Base-by-base conservation (phyloP, 2,329 filamentous ascomycete species). In the Monilinia laxa region DNA sequence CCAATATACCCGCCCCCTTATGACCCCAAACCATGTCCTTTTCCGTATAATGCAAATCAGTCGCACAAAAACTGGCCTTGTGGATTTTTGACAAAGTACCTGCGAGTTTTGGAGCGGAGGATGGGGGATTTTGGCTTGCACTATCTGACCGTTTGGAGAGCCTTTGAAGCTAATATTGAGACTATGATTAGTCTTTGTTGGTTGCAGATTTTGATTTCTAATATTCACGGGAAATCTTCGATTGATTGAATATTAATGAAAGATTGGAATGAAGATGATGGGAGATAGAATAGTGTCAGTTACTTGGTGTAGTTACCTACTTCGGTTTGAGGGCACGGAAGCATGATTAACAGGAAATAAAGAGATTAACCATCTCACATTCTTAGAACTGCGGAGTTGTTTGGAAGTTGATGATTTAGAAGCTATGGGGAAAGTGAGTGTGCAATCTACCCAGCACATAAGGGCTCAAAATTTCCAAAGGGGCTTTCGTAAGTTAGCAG, bases 1-100 rank as follows among this genome's bases (percentile, higher is more conserved):
- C 73, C 6, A 83, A 76, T 18, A 79, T 60, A 20, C 81, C 81
- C 40, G 81, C 77, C 23, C 81, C 80, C 72, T 84, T 81, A 68
- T 84, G 81, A 18, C 81, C 81, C 0, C 83, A 75, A 4, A 70
- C 78, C 70, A 78, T 76, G 25, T 77, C 75, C 2, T 55, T 75
- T 2, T 67, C 57, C 4, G 56, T 62, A 64, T 74, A 76, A 69
- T 81, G 78, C 20, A 79, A 64, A 60, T 80, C 82, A 2, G 87
- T 90, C 56, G 84, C 86, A 75, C 88, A 90, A 57, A 90, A 79
- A 16, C 88, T 87, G 1, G 85, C 87, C 65, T 86, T 84, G 5
- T 86, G 89, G 67, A 89, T 80, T 65, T 65, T 81, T 81, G 72
- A 90, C 73, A 28, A 28, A 86, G 80, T 62, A 89, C 86, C 69